Evolutionary conservation across 2,329 filamentous ascomycete species (phyloP), one percentile per base, ranked within the genome.

Genomic region (Sporothrix brunneoviolacea): DNA sequence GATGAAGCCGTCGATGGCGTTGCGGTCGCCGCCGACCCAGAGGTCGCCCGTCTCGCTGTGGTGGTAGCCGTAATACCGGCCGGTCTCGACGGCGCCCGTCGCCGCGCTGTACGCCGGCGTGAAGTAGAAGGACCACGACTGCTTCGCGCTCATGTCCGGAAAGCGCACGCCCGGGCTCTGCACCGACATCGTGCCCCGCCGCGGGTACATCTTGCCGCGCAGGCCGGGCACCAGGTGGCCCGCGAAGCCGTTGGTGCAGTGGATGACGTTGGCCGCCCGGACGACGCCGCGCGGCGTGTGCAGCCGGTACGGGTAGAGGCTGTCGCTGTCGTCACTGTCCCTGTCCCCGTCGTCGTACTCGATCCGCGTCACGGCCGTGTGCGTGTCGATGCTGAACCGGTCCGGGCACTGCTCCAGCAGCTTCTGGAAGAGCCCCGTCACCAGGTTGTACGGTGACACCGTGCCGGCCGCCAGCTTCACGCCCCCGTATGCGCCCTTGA

Each of bases 151-250:
- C 2, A 44, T 30, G 15, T 27, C 47, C 8, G 55, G 51, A 2
- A 59, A 52, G 0, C 21, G 48, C n/a, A n/a, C n/a, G 12, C 45
- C 60, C 35, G 65, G 60, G 22, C 61, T 59, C 53, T 72, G 70
- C 4, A 67, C 66, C 3, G 68, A 68, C 70, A 74, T 73, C 4
- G 66, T 66, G 1, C 67, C 69, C 30, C 69, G 65, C 16, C 67
- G 60, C 0, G 70, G 69, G 39, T 62, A 67, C 8, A 72, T 41
- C 2, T 56, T 58, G 1, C 70, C 69, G 3, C 64, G 59, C 2
- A 74, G 57, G 0, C 12, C n/a, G 13, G 71, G 70, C 2, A 73
- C 57, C 4, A 74, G 62, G 53, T 73, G 69, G 0, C 65, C 66
- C 3, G 63, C 61, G 49, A 68, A 65, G 1, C 59, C 70, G 47